Percentiles rank a stretch among this genome's conserved stretches.
Evolutionary conservation across 306 rosid genomes (phyloP).

Genomic region (Prunus armeniaca): DNA sequence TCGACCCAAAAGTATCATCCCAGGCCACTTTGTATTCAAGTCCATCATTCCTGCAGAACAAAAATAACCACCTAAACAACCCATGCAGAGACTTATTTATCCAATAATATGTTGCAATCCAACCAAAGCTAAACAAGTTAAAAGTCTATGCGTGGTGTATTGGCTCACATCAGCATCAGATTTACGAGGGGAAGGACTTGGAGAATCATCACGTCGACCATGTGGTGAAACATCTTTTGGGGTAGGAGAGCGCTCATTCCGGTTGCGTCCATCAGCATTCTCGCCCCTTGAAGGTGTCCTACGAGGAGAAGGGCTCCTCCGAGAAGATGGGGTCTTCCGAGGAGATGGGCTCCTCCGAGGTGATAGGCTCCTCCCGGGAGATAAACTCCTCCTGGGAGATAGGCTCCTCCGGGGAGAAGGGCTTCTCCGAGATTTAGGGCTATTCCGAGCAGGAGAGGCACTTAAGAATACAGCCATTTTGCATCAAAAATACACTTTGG

Average conservation of each 20-base stretch:
- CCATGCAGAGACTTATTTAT: neutral
- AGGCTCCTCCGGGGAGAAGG: constrained; percentile 25
- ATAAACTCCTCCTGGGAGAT: constrained; percentile 32
- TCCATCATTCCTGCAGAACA: constrained; percentile 46
- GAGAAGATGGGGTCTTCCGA: constrained; percentile 34
- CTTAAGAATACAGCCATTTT: constrained; percentile 24
- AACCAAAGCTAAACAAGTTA: neutral
- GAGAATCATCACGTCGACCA: constrained; percentile 43
- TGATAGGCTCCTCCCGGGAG: constrained; percentile 11
- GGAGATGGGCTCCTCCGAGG: constrained; percentile 31
- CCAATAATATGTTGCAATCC: neutral
- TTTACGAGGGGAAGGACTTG: constrained; percentile 52
- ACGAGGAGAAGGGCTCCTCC: constrained; percentile 42
- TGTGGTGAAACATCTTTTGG: constrained; percentile 40
- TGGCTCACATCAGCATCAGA: constrained; percentile 60
- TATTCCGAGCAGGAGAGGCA: constrained; percentile 43
- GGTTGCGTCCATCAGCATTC: constrained; percentile 34
- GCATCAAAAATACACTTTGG: constrained; percentile 22
- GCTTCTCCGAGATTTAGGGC: constrained; percentile 27
- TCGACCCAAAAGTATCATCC: constrained; percentile 8
- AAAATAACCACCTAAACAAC: constrained; percentile 5
- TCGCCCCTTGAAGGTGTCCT: constrained; percentile 40
- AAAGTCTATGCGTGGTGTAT: neutral
- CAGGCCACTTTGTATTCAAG: neutral
- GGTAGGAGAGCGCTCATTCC: constrained; percentile 35